These are phyloP conservation scores for Xylaria sp. DNA, from an alignment of 2,329 filamentous ascomycete genomes.

Conservation along the genomic window DNA sequence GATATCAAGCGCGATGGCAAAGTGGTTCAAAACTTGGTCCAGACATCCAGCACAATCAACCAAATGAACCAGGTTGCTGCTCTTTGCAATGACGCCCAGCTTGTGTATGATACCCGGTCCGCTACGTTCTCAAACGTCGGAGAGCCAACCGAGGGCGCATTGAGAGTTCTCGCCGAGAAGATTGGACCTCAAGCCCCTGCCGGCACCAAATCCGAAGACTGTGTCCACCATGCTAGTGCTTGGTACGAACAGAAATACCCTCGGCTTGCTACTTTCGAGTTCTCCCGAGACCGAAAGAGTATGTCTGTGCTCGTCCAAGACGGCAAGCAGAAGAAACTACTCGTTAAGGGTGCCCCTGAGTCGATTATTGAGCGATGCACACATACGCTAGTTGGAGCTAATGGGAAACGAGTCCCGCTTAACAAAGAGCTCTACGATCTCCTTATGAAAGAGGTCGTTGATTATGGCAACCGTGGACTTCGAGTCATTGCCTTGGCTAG, in stretches of 20 bases:
- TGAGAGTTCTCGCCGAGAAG: slow-evolving; percentile 93
- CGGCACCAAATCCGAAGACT: slow-evolving; percentile 66
- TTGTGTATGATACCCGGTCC: slow-evolving; percentile 83
- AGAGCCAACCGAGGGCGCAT: slow-evolving; percentile 93
- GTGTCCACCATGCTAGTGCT: slow-evolving; percentile 83
- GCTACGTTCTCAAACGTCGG: slow-evolving; percentile 84
- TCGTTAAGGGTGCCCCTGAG: slow-evolving; percentile 97
- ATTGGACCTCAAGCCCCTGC: slow-evolving; percentile 80
- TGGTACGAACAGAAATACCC: slow-evolving; percentile 82
- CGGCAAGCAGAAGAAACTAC: slow-evolving; percentile 77
- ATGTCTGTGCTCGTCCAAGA: slow-evolving; percentile 94
- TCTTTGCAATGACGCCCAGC: slow-evolving; percentile 88
- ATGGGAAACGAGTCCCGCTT: slow-evolving; percentile 81
- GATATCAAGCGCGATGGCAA: slow-evolving; percentile 76
- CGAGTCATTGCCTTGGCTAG: slow-evolving; percentile 94
- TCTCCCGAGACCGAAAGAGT: slow-evolving; percentile 97
- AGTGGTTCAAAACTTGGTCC: slow-evolving; percentile 73
- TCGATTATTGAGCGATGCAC: slow-evolving; percentile 93
- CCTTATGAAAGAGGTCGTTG: slow-evolving; percentile 81
- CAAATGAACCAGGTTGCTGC: slow-evolving; percentile 79
- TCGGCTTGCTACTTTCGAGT: slow-evolving; percentile 90
- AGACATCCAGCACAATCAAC: slow-evolving; percentile 78
- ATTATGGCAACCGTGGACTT: slow-evolving; percentile 91
- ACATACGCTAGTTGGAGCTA: slow-evolving; percentile 78
- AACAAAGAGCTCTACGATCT: slow-evolving; percentile 75